Conservation (phyloP, 768 basidiomycete genomes). For the Ramaria rubella region DNA sequence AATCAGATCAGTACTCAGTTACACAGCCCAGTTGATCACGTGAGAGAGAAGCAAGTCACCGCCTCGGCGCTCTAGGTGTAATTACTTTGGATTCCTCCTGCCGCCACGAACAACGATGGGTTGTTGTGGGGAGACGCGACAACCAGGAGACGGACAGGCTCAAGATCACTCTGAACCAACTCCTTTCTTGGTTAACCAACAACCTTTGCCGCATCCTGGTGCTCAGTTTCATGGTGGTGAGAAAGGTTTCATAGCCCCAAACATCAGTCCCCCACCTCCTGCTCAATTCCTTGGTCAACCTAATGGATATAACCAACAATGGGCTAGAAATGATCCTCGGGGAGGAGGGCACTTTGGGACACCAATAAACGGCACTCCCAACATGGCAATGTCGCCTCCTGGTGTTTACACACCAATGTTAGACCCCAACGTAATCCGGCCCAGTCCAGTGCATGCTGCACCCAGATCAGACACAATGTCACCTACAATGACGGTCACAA, state of each 20-base stretch:
- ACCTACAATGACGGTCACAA: conserved; percentile 5
- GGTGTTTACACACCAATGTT: conserved; percentile 15
- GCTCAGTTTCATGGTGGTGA: neutral
- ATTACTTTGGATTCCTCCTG: neutral
- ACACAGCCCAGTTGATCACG: too few relatives aligned
- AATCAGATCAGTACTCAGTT: too few relatives aligned
- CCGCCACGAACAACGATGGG: conserved; percentile 1
- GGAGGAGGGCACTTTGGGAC: neutral
- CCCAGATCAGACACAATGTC: conserved; percentile 1
- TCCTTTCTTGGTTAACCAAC: conserved; percentile 7
- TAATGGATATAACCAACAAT: conserved; percentile 3
- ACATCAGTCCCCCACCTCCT: neutral
- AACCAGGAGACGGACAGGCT: neutral
- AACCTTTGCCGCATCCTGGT: conserved; percentile 1
- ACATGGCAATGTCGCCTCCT: neutral
- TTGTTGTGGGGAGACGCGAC: conserved; percentile 8
- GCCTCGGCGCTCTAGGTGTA: too few relatives aligned
- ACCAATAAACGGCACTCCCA: neutral
- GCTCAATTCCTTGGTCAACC: neutral
- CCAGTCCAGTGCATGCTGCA: conserved; percentile 17
- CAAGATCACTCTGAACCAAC: conserved; percentile 6
- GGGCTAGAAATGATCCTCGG: neutral
- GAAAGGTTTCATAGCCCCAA: neutral
- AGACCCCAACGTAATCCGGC: conserved; percentile 19
- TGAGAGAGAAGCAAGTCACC: too few relatives aligned